These are phyloP conservation scores for Nigrograna mackinnonii DNA, from an alignment of 2,329 filamentous ascomycete species.

Conservation along the genomic window DNA sequence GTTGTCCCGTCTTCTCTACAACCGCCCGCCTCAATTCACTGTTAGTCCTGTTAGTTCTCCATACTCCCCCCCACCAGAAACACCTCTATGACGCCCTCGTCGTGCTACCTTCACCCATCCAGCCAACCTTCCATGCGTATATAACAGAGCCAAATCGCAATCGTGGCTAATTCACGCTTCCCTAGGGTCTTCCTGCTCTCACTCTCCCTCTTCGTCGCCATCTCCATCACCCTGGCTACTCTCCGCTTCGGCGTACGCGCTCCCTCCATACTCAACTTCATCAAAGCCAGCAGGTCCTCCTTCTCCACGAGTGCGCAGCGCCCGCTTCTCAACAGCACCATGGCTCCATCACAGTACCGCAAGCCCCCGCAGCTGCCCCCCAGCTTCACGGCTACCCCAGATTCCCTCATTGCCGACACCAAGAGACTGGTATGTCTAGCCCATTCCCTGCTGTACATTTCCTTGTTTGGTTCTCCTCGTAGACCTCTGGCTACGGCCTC, in stretches of 20 bases:
- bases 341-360: constrained; percentile 69
- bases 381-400: constrained; percentile 74
- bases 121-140: constrained; percentile 10
- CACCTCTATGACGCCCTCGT: no score
- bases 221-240: constrained; percentile 68
- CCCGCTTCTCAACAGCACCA: constrained; percentile 58
- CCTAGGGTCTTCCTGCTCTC: constrained; percentile 52
- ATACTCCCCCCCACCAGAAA: not conserved
- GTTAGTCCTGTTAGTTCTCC: no score
- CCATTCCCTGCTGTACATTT: not conserved
- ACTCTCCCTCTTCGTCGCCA: constrained; percentile 60
- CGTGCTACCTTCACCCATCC: not conserved
- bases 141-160: constrained; percentile 12
- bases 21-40: no score
- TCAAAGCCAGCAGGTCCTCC: constrained; percentile 46
- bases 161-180: constrained; percentile 40
- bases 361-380: constrained; percentile 79
- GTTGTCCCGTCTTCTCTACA: no score
- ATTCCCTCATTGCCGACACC: constrained; percentile 68
- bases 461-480: not conserved
- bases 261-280: constrained; percentile 59
- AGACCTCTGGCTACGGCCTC: not conserved
- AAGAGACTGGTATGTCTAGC: constrained; percentile 55
- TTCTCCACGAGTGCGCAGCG: constrained; percentile 24
- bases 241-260: constrained; percentile 63